These are phyloP conservation scores for Lentinula sp. DNA, from an alignment of 768 basidiomycete species.

Conservation along the genomic window DNA sequence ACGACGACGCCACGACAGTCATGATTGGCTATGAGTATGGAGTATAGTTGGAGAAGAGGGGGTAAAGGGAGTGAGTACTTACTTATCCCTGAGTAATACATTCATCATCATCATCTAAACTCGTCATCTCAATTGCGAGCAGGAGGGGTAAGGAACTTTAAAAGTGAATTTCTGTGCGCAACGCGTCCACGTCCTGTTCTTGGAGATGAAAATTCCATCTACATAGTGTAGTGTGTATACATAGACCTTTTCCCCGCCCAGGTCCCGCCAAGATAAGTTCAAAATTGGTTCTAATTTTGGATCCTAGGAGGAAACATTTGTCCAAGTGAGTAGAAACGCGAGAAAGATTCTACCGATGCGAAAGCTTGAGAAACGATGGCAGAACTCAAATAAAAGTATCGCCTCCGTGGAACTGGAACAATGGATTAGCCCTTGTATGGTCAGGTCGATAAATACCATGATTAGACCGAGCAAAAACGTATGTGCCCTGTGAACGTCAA, in stretches of 20 bases:
- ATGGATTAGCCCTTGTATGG: background rate
- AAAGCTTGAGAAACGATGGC: background rate
- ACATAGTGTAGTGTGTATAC: background rate
- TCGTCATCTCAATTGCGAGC: too few relatives aligned
- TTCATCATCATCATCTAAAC: too few relatives aligned
- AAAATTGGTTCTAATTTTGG: too few relatives aligned
- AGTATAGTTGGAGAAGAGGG: too few relatives aligned
- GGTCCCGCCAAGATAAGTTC: background rate
- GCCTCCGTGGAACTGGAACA: background rate
- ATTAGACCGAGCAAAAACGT: background rate
- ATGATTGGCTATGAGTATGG: too few relatives aligned
- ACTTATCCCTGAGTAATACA: too few relatives aligned
- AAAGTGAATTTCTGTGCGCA: background rate
- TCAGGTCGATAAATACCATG: background rate
- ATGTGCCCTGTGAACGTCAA: too few relatives aligned
- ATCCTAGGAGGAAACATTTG: too few relatives aligned
- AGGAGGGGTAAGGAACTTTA: too few relatives aligned
- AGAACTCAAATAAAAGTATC: background rate
- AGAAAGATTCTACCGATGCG: background rate
- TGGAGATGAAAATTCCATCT: background rate
- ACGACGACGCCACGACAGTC: too few relatives aligned
- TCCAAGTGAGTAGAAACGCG: background rate
- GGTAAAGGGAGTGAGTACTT: too few relatives aligned
- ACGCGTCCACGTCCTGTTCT: background rate
- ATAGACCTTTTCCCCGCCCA: background rate